Base-by-base conservation (phyloP, 768 basidiomycete species). In the Crepidotus variabilis region DNA sequence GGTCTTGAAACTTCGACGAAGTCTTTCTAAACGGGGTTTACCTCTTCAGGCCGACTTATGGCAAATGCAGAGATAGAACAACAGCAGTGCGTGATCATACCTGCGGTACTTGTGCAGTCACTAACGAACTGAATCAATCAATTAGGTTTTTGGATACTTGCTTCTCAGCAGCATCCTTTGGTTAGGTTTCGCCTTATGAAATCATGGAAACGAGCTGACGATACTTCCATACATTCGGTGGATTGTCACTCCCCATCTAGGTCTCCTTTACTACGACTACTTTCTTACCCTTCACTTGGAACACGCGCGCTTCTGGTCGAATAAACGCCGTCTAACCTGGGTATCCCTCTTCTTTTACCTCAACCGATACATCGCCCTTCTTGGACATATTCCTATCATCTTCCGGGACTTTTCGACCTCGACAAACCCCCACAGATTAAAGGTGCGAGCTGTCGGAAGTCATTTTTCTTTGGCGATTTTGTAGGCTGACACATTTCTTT, bases 221-320 rank as follows among this genome's bases (percentile, higher is more conserved):
- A n/a, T n/a, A n/a, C n/a, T n/a, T n/a, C n/a, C n/a, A n/a, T n/a
- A n/a, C n/a, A n/a, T n/a, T n/a, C n/a, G n/a, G n/a, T n/a, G n/a
- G n/a, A n/a, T n/a, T n/a, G n/a, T n/a, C n/a, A n/a, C n/a, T n/a
- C n/a, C n/a, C n/a, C 24, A 10, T 24, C 21, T 22, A 78, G 77
- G 65, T 3, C 67, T 77, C 56, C 70, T 78, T 8, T 72, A 78
- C 39, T 83, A 82, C 51, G 83, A 84, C 62, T 82, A 78, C 54
- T 21, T 72, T 10, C 65, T 83, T 50, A 84, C 82, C 0, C 56
- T 84, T 0, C 54, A 63, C 1, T 57, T 60, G 9, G 83, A 84
- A 63, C 61, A 77, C 22, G 67, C 71, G 18, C 69, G 72, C 6
- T 80, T 77, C 64, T 84, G 83, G 82, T 60, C 48, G 8, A 58